These are phyloP conservation scores for Fallopia convolvulus DNA, from an alignment of 148 eudicot genomes.

Conservation along the genomic window DNA sequence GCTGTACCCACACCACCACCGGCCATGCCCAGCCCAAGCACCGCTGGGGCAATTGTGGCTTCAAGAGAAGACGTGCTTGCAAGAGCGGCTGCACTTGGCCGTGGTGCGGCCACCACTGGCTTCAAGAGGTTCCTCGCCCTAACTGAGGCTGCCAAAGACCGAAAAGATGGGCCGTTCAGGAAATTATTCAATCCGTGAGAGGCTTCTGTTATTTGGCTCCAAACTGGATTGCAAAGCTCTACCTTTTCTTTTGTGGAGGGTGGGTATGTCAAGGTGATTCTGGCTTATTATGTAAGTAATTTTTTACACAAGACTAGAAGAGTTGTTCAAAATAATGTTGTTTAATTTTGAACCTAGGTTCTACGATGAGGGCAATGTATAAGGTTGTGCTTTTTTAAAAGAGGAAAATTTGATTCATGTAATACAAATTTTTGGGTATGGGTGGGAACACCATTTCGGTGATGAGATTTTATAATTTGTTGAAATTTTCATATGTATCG, in stretches of 20 bases:
- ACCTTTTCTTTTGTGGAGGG: not conserved
- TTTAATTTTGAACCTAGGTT: not conserved
- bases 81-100: constrained; percentile 92
- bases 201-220: not conserved
- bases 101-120: constrained; percentile 93
- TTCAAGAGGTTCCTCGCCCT: constrained; percentile 87
- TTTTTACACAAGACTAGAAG: not conserved
- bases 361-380: too few species aligned
- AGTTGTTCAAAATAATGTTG: not conserved
- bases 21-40: constrained; percentile 20
- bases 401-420: constrained; percentile 23
- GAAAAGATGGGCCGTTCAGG: constrained; percentile 87
- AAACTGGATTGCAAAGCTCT: not conserved
- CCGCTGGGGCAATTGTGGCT: constrained; percentile 31
- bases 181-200: constrained; percentile 73
- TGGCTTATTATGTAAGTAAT: not conserved
- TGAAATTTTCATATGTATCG: too few species aligned
- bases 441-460: too few species aligned
- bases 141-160: constrained; percentile 91
- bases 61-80: constrained; percentile 88
- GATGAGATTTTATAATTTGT: too few species aligned
- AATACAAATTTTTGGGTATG: too few species aligned
- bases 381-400: too few species aligned
- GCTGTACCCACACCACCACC: constrained; percentile 31
- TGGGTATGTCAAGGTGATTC: not conserved